Percentiles rank a stretch among this genome's conserved stretches.
phyloP scores from a whole-genome alignment of 2,329 filamentous ascomycete genomes.

The Colletotrichum trifolii region DNA sequence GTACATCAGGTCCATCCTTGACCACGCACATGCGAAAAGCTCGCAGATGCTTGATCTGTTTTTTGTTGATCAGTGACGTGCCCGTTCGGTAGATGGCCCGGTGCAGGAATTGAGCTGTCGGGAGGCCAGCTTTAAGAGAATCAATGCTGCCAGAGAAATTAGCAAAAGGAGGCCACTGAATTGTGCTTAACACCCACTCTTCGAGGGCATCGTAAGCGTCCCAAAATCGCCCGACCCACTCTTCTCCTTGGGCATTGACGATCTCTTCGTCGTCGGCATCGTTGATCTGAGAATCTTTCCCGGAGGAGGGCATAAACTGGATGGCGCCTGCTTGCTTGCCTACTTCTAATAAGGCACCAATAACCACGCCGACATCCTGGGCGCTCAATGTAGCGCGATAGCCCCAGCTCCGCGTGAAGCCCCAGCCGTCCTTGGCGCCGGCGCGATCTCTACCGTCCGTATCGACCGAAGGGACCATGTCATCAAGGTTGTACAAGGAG shows the following conservation, averaged over 20 bases:
- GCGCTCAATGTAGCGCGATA: slow-evolving; percentile 96
- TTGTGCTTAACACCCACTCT: slow-evolving; percentile 60
- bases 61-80: slow-evolving; percentile 90
- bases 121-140: slow-evolving; percentile 78
- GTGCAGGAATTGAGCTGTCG: slow-evolving; percentile 88
- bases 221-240: slow-evolving; percentile 77
- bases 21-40: slow-evolving; percentile 96
- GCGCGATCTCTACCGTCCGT: slow-evolving; percentile 76
- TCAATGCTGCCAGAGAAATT: slow-evolving; percentile 71
- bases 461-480: slow-evolving; percentile 84
- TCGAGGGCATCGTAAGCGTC: slow-evolving; percentile 78
- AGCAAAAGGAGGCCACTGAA: slow-evolving; percentile 58
- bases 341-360: slow-evolving; percentile 93
- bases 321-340: slow-evolving; percentile 66
- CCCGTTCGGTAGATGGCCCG: slow-evolving; percentile 94
- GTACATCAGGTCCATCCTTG: slow-evolving; percentile 91
- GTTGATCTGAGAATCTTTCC: slow-evolving; percentile 37
- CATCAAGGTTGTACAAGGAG: slow-evolving; percentile 91
- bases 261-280: slow-evolving; percentile 53
- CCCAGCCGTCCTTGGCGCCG: slow-evolving; percentile 90
- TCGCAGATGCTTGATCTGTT: slow-evolving; percentile 90
- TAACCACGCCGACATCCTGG: slow-evolving; percentile 91
- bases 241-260: slow-evolving; percentile 65
- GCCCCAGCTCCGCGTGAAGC: slow-evolving; percentile 96
- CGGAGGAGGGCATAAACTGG: slow-evolving; percentile 41